Evolutionary conservation across 305 asterid species (phyloP).

Genomic region (Petunia hybrid): DNA sequence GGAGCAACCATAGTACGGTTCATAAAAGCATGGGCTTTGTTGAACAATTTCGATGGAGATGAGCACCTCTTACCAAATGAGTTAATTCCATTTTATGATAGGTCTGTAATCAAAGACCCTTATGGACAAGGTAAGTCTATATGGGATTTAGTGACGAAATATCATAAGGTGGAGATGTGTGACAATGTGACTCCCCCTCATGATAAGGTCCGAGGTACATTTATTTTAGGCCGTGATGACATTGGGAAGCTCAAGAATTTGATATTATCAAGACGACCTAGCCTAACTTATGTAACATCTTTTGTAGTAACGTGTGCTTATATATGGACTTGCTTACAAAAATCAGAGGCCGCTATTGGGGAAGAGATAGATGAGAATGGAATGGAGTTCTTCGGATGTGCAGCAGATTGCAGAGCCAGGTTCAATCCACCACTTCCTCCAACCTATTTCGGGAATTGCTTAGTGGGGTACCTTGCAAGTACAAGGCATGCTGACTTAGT

Average conservation of each 20-base stretch:
- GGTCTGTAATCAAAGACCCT: constrained; percentile 30
- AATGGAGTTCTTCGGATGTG: background rate
- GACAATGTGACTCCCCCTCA: background rate
- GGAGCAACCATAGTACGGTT: constrained; percentile 48
- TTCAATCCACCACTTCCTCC: constrained; percentile 41
- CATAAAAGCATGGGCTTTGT: constrained; percentile 10
- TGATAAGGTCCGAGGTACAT: constrained; percentile 38
- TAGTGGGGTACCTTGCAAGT: constrained; percentile 4
- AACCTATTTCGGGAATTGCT: constrained; percentile 46
- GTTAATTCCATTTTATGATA: constrained; percentile 19
- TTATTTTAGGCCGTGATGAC: constrained; percentile 30
- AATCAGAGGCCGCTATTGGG: constrained; percentile 35
- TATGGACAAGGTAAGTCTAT: background rate
- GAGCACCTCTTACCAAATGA: background rate
- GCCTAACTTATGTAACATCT: constrained; percentile 28
- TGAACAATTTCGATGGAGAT: background rate
- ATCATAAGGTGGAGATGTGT: background rate
- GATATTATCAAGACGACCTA: constrained; percentile 17
- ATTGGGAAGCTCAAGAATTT: constrained; percentile 38
- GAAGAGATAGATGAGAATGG: constrained; percentile 38
- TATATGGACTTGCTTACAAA: constrained; percentile 41
- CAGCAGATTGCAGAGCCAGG: constrained; percentile 39
- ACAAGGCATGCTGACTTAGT: background rate
- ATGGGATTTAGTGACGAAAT: background rate
- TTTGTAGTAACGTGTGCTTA: constrained; percentile 27